These are phyloP conservation scores for Colletotrichum endophyticum DNA, from an alignment of 2,329 filamentous ascomycete species.

Conservation along the genomic window DNA sequence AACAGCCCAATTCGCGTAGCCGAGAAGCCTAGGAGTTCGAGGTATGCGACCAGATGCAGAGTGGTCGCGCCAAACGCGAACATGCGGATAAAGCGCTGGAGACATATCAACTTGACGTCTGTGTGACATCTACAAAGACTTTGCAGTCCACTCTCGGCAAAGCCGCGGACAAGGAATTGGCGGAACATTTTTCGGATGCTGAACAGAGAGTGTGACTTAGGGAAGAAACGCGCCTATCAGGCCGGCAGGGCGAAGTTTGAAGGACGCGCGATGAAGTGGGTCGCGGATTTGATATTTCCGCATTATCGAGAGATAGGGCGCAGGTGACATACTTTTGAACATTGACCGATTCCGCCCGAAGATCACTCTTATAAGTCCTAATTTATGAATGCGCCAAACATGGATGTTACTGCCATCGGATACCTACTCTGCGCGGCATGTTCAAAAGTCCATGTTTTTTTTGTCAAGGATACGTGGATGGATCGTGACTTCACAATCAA, in stretches of 20 bases:
- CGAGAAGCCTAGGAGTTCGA: not conserved
- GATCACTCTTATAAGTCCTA: fast-evolving
- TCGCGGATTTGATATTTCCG: not conserved
- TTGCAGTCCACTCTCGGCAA: not conserved
- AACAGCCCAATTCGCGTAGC: not conserved
- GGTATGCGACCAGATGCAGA: not conserved
- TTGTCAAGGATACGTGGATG: too few species aligned
- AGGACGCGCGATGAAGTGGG: not conserved
- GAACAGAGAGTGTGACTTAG: fast-evolving
- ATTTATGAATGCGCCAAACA: not conserved
- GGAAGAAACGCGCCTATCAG: not conserved
- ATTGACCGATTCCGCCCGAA: fast-evolving
- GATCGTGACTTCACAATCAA: too few species aligned
- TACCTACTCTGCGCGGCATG: not conserved
- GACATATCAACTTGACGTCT: not conserved
- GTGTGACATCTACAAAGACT: not conserved
- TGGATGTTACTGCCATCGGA: not conserved
- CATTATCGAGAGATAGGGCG: not conserved
- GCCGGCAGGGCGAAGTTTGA: not conserved
- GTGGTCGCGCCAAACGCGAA: not conserved
- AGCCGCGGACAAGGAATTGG: not conserved
- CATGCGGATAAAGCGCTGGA: not conserved
- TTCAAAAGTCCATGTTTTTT: not conserved
- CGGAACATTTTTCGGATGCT: not conserved
- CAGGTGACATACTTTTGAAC: fast-evolving